phyloP scores from a whole-genome alignment of 768 basidiomycete genomes.

The Podaxis rugospora region DNA sequence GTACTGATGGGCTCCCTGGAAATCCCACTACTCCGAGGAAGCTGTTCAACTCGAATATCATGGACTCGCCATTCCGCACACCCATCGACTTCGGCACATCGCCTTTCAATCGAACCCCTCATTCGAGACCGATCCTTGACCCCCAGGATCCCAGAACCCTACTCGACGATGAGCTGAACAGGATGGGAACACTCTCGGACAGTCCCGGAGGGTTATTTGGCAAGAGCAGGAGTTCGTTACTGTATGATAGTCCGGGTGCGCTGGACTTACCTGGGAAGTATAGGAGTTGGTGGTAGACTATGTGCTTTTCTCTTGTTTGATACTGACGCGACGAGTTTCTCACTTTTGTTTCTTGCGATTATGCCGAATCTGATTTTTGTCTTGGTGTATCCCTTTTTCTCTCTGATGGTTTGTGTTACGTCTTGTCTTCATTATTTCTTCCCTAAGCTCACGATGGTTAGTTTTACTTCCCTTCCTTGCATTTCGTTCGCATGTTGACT shows the following conservation, averaged over 20 bases:
- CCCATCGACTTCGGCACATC: conserved; percentile 23
- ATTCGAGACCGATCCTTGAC: conserved; percentile 52
- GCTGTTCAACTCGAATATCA: conserved; percentile 30
- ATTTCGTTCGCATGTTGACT: neutral
- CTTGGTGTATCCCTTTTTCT: neutral
- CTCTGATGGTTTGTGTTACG: neutral
- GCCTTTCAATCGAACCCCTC: conserved; percentile 41
- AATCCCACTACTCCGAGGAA: conserved; percentile 35
- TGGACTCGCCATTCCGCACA: conserved; percentile 37
- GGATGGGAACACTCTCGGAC: conserved; percentile 43
- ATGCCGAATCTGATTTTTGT: neutral
- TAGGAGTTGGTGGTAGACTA: conserved; percentile 44
- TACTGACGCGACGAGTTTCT: neutral
- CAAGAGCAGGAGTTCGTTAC: conserved; percentile 42
- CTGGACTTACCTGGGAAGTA: conserved; percentile 51
- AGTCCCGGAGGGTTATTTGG: conserved; percentile 71
- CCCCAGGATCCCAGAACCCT: conserved; percentile 67
- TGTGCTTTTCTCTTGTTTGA: neutral
- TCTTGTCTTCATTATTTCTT: neutral
- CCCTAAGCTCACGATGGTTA: neutral
- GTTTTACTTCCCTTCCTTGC: neutral
- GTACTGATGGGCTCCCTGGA: conserved; percentile 18
- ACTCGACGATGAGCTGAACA: conserved; percentile 69
- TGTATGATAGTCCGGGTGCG: conserved; percentile 72
- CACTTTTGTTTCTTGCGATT: neutral